Evolutionary conservation across 345 rosid genomes (phyloP).

Genomic region (Capsella bursapastoris): DNA sequence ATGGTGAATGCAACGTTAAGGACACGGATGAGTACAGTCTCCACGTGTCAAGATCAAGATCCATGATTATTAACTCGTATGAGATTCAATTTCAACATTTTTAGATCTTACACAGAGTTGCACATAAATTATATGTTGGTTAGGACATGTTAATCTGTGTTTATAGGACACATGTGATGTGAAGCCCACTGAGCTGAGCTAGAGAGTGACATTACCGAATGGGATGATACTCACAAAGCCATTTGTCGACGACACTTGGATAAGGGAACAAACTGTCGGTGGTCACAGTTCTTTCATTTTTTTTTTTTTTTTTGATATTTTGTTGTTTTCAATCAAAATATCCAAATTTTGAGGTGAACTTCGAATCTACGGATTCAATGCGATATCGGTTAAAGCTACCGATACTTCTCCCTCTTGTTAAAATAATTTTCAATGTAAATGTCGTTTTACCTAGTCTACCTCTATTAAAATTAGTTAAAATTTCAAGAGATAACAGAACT

Average conservation of each 20-base stretch:
- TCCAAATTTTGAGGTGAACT: constrained; percentile 9
- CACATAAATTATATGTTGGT: constrained; percentile 21
- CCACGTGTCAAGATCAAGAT: constrained; percentile 4
- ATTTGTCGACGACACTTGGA: constrained; percentile 39
- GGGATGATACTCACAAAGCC: not conserved
- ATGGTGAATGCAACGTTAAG: constrained; percentile 32
- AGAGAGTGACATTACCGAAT: constrained; percentile 4
- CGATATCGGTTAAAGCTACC: constrained; percentile 27
- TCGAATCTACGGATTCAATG: constrained; percentile 19
- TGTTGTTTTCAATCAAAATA: constrained; percentile 1
- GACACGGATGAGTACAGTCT: constrained; percentile 24
- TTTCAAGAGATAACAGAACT: not conserved
- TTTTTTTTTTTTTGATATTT: not conserved
- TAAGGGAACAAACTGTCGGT: constrained; percentile 39
- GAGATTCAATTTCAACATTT: not conserved
- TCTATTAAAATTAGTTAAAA: not conserved
- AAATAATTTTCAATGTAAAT: too few species aligned
- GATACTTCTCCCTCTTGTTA: constrained; percentile 12
- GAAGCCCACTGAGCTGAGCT: constrained; percentile 31
- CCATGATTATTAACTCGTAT: not conserved
- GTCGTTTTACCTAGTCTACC: not conserved
- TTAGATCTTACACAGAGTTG: constrained; percentile 10
- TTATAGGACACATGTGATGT: not conserved
- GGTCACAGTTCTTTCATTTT: constrained; percentile 23
- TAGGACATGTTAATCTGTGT: constrained; percentile 18